Evolutionary conservation across 305 asterid species (phyloP).

Genomic region (Fraxinus latifolia): DNA sequence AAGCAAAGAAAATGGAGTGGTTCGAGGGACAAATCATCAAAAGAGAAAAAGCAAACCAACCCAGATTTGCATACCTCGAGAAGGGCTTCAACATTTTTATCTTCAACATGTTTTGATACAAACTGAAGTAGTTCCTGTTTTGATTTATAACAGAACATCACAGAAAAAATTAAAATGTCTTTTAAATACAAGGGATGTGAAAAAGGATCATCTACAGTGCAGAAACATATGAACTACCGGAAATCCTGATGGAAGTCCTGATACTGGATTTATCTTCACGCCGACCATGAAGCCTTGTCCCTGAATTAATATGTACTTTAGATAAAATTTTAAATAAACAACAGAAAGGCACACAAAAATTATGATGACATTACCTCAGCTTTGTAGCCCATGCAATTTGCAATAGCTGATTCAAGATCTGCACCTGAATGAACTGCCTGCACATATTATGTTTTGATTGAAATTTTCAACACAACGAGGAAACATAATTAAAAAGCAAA

Average conservation of each 20-base stretch:
- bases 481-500: not conserved
- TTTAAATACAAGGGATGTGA: not conserved
- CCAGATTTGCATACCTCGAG: slow-evolving; percentile 69
- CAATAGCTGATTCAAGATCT: slow-evolving; percentile 92
- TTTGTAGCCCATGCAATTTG: slow-evolving; percentile 94
- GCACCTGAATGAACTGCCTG: slow-evolving; percentile 99
- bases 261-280: slow-evolving; percentile 86
- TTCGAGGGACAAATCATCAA: slow-evolving; percentile 9
- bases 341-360: slow-evolving; percentile 8
- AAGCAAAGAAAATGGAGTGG: not conserved
- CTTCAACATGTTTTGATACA: slow-evolving; percentile 78
- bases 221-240: slow-evolving; percentile 48
- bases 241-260: slow-evolving; percentile 93
- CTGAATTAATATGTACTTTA: slow-evolving; percentile 42
- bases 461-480: not conserved
- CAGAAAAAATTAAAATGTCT: slow-evolving; percentile 20
- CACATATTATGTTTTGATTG: slow-evolving; percentile 22
- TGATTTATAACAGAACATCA: slow-evolving; percentile 18
- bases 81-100: slow-evolving; percentile 81
- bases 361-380: slow-evolving; percentile 55
- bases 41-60: slow-evolving; percentile 8
- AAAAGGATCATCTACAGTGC: not conserved
- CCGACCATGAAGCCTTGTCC: slow-evolving; percentile 99
- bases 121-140: slow-evolving; percentile 82
- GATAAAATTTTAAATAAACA: slow-evolving; percentile 14